These are phyloP conservation scores for Leucocoprinus birnbaumii DNA, from an alignment of 768 basidiomycete genomes.

Conservation along the genomic window DNA sequence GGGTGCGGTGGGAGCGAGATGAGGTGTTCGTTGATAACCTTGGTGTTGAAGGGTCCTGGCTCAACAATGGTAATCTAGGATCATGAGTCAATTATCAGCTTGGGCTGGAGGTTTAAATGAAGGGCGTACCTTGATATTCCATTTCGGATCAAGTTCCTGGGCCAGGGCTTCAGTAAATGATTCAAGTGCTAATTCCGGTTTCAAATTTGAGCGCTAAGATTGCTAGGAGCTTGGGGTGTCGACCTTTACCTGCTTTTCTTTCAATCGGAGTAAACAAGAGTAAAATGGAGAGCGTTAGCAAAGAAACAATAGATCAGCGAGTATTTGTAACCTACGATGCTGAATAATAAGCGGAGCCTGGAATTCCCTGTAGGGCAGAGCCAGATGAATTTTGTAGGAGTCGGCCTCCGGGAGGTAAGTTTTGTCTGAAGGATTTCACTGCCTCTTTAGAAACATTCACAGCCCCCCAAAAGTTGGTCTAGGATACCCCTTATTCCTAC, in stretches of 20 bases:
- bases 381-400: conserved; percentile 35
- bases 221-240: too few relatives aligned
- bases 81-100: not conserved
- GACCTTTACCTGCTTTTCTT: conserved; percentile 8
- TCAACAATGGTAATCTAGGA: conserved; percentile 17
- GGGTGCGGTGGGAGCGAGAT: conserved; percentile 14
- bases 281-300: too few relatives aligned
- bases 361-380: conserved; percentile 23
- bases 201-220: too few relatives aligned
- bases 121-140: conserved; percentile 43
- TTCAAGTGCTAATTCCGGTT: conserved; percentile 35
- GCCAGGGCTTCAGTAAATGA: conserved; percentile 34
- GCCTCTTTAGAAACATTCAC: conserved; percentile 28
- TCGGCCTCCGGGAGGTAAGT: conserved; percentile 34
- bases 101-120: not conserved
- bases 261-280: conserved; percentile 10
- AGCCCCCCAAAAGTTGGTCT: conserved; percentile 32
- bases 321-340: conserved; percentile 14
- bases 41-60: conserved; percentile 18
- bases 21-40: conserved; percentile 12
- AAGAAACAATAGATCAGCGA: too few relatives aligned
- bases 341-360: conserved; percentile 26
- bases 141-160: conserved; percentile 39
- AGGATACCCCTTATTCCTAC: not conserved
- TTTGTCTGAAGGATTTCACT: conserved; percentile 34